Percentiles rank a stretch among this genome's conserved stretches.
Conservation (phyloP, 371 early-diverging fungal genomes). For the Mortierella sp. region DNA sequence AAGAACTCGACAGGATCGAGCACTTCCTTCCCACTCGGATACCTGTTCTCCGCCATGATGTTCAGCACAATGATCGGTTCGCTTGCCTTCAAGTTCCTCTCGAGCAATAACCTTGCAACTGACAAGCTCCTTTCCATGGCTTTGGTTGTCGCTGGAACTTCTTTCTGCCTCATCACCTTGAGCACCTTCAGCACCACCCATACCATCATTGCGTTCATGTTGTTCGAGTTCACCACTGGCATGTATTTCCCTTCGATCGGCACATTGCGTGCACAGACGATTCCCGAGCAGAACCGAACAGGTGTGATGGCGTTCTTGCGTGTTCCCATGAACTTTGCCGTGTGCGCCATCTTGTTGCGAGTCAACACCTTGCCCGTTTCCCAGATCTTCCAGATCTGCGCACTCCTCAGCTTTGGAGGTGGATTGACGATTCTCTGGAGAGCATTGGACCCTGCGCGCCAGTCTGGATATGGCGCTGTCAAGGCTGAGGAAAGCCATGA, state of each 20-base stretch:
- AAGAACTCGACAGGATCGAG: slow-evolving; percentile 14
- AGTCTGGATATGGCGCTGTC: slow-evolving; percentile 15
- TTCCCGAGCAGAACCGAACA: slow-evolving; percentile 80
- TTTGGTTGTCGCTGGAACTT: slow-evolving; percentile 28
- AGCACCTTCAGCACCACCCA: slow-evolving; percentile 26
- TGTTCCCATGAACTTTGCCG: slow-evolving; percentile 81
- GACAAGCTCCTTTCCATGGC: slow-evolving; percentile 40
- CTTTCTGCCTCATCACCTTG: slow-evolving; percentile 43
- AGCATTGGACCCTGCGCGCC: slow-evolving; percentile 40
- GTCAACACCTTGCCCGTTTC: slow-evolving; percentile 56
- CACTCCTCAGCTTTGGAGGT: slow-evolving; percentile 49
- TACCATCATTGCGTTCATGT: slow-evolving; percentile 53
- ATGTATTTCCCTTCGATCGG: slow-evolving; percentile 80
- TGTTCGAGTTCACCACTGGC: slow-evolving; percentile 81
- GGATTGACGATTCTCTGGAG: slow-evolving; percentile 44
- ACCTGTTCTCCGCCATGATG: slow-evolving; percentile 80
- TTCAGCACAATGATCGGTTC: slow-evolving; percentile 80
- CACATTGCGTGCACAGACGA: slow-evolving; percentile 69
- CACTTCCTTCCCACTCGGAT: slow-evolving; percentile 60
- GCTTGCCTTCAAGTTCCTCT: slow-evolving; percentile 64
- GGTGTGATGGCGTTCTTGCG: slow-evolving; percentile 82
- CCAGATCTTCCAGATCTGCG: slow-evolving; percentile 59
- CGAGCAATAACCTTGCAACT: slow-evolving; percentile 20
- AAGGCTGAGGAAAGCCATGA: slow-evolving; percentile 35
- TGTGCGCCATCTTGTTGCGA: slow-evolving; percentile 73